Conservation (phyloP, 2,329 filamentous ascomycete species). For the Colletotrichum lini region DNA sequence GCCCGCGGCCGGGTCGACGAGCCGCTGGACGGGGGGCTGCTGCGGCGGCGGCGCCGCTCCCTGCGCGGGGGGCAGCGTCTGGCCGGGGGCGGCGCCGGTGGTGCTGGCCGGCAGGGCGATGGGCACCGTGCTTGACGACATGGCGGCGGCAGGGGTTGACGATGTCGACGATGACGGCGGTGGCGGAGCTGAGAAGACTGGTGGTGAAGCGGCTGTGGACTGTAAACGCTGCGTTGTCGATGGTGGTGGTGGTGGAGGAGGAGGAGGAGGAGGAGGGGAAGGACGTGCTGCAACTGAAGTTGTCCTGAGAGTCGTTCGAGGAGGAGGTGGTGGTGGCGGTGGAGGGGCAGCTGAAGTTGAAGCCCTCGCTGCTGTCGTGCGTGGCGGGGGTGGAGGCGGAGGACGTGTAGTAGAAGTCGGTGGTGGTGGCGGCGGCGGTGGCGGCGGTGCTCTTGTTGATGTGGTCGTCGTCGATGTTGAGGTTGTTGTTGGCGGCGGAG, state of each 20-base stretch:
- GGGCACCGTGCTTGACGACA: not conserved
- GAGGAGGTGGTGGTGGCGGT: slow-evolving; percentile 5
- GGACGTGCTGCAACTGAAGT: slow-evolving; percentile 5
- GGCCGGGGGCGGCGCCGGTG: not conserved
- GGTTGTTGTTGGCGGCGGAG: slow-evolving; percentile 18
- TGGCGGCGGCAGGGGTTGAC: no score
- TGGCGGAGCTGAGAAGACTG: slow-evolving; percentile 1
- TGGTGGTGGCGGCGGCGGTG: not conserved
- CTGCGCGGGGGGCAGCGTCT: slow-evolving; percentile 13
- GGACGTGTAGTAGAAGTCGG: slow-evolving; percentile 4
- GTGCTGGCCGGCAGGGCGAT: slow-evolving; percentile 29
- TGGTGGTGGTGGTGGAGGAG: slow-evolving; percentile 5
- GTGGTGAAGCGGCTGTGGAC: not conserved
- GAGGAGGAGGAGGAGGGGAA: not conserved
- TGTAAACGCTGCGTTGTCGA: not conserved
- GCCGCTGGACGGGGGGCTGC: slow-evolving; percentile 9
- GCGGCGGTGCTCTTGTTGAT: slow-evolving; percentile 14
- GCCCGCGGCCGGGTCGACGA: slow-evolving; percentile 32
- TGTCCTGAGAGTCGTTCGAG: not conserved
- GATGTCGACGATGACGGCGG: not conserved
- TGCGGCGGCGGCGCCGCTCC: not conserved
- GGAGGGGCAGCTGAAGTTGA: slow-evolving; percentile 16
- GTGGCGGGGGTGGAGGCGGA: slow-evolving; percentile 4
- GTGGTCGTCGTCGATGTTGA: slow-evolving; percentile 9
- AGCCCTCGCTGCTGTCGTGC: slow-evolving; percentile 1